These are phyloP conservation scores for Paraurostyla sp. DNA, from an alignment of 73 alveolate species.

Conservation along the genomic window DNA sequence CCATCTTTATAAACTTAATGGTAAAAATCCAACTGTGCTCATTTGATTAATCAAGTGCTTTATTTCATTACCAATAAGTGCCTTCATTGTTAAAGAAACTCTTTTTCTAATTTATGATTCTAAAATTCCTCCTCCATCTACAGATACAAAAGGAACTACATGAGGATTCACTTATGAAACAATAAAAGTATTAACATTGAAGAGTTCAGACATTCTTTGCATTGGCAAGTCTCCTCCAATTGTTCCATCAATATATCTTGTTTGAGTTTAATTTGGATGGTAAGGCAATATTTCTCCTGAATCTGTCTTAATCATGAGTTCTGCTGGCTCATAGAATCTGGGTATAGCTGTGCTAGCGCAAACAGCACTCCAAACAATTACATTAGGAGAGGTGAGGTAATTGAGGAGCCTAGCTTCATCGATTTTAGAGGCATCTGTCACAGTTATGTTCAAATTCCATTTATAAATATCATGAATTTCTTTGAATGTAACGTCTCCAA, in stretches of 20 bases:
- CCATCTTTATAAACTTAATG: slow-evolving; percentile 29
- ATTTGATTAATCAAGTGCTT: slow-evolving; percentile 48
- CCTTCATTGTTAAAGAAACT: slow-evolving; percentile 48
- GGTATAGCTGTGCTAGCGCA: slow-evolving; percentile 83
- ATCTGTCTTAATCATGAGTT: slow-evolving; percentile 73
- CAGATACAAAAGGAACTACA: slow-evolving; percentile 75
- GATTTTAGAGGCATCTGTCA: slow-evolving; percentile 51
- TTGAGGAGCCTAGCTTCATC: slow-evolving; percentile 76
- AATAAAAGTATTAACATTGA: slow-evolving; percentile 82
- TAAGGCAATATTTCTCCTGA: slow-evolving; percentile 70
- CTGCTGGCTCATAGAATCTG: slow-evolving; percentile 73
- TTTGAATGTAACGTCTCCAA: slow-evolving; percentile 80
- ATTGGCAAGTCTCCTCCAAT: slow-evolving; percentile 79
- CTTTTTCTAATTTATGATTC: slow-evolving; percentile 51
- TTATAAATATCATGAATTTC: slow-evolving; percentile 76
- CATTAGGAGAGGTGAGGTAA: slow-evolving; percentile 86
- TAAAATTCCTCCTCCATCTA: slow-evolving; percentile 77
- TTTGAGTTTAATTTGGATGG: slow-evolving; percentile 15
- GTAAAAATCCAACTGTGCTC: slow-evolving; percentile 58
- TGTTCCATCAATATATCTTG: slow-evolving; percentile 76
- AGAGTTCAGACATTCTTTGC: slow-evolving; percentile 83
- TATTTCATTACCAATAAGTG: slow-evolving; percentile 67
- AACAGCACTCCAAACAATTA: slow-evolving; percentile 78
- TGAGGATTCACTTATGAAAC: slow-evolving; percentile 82
- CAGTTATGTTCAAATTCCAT: slow-evolving; percentile 80